Conservation (phyloP, 768 basidiomycete genomes). For the Mycena filopes region DNA sequence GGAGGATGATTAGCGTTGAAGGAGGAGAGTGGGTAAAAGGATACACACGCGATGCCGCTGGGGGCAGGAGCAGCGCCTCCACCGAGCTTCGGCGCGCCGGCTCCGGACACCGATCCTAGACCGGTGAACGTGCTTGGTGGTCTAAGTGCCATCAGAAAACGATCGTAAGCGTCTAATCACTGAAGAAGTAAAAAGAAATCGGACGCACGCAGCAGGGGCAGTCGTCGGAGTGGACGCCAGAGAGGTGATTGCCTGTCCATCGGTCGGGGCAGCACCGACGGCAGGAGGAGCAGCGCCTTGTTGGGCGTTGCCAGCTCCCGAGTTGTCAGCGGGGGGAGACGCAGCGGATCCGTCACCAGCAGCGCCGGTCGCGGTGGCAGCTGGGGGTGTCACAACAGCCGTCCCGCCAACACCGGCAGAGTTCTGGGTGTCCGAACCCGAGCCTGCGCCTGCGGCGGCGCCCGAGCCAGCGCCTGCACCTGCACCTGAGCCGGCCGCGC, state of each 20-base stretch:
- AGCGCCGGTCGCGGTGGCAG: not conserved
- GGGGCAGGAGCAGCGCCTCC: not conserved
- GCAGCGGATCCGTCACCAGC: not conserved
- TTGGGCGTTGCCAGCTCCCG: not conserved
- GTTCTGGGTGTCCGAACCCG: not conserved
- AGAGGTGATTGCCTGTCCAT: not conserved
- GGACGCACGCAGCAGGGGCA: not conserved
- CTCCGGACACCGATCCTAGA: too few relatives aligned
- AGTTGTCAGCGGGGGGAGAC: not conserved
- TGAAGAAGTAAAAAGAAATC: not conserved
- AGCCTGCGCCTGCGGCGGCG: not conserved
- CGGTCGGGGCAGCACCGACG: not conserved
- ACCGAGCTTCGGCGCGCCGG: not conserved
- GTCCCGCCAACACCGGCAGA: not conserved
- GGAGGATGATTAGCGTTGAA: not conserved
- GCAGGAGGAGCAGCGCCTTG: not conserved
- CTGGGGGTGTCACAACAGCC: not conserved
- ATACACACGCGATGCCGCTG: not conserved
- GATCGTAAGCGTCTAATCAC: not conserved
- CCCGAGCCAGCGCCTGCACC: too few relatives aligned
- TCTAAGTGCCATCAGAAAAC: not conserved
- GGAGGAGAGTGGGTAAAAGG: not conserved
- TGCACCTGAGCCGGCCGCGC: too few relatives aligned
- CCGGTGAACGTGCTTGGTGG: not conserved
- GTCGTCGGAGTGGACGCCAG: not conserved